phyloP scores from a whole-genome alignment of 257 asterid species.

The Nicotiana paniculata region DNA sequence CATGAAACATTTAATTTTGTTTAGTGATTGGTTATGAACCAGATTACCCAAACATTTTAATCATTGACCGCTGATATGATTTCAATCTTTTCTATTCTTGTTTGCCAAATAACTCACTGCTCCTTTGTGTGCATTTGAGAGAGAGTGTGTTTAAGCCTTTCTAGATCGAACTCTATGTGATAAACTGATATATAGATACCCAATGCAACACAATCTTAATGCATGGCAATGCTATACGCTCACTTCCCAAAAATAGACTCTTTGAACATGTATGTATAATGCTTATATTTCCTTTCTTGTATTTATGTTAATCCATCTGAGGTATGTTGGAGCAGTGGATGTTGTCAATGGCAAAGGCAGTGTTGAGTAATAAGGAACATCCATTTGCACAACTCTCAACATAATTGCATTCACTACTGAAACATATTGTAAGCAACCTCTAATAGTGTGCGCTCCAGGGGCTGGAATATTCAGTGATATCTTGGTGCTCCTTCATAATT shows the following conservation, averaged over 20 bases:
- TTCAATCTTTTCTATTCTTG: not conserved
- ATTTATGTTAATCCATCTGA: not conserved
- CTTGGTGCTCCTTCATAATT: slow-evolving; percentile 90
- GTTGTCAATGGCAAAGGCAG: slow-evolving; percentile 71
- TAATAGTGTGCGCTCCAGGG: slow-evolving; percentile 95
- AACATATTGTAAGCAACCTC: slow-evolving; percentile 81
- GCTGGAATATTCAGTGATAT: slow-evolving; percentile 94
- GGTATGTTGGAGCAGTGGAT: slow-evolving; percentile 93
- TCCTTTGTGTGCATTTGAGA: not conserved
- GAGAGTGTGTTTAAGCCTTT: too few relatives aligned
- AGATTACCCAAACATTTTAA: not conserved
- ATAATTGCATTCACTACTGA: slow-evolving; percentile 90
- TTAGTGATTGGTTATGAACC: not conserved
- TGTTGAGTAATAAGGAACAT: slow-evolving; percentile 73
- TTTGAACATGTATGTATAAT: not conserved
- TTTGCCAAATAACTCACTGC: not conserved
- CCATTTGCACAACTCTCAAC: slow-evolving; percentile 94
- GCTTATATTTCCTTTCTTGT: not conserved
- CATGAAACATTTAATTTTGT: not conserved
- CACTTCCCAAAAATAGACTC: too few relatives aligned
- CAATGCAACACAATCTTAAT: too few relatives aligned
- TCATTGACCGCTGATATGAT: not conserved
- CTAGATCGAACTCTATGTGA: too few relatives aligned
- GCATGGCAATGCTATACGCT: too few relatives aligned
- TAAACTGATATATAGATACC: too few relatives aligned